Evolutionary conservation across 345 rosid species (phyloP), one percentile per base, ranked within the genome.

Genomic region (Orychophragmus violaceus): DNA sequence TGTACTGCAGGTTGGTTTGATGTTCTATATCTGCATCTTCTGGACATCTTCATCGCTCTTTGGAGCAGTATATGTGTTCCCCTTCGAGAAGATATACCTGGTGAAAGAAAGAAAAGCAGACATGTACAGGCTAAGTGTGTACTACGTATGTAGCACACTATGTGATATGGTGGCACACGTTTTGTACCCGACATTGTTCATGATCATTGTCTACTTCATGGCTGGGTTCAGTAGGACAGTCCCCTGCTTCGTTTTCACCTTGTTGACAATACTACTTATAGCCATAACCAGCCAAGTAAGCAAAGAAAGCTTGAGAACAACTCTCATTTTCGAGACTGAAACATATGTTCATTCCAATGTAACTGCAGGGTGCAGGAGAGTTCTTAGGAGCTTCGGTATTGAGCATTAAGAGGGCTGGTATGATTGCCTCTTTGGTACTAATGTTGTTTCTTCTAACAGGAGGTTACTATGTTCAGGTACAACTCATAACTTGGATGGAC

Each of bases 21-120:
- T 94, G 79, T 94, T 88, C 87, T 94, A 94, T 80, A 88, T 94
- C 25, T 88, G 99, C 88, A 94, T 90, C 39, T 90, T 94, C 74
- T 94, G 97, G 97, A 90, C 99, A 72, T 90, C 97, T 0, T 87
- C 99, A 5, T 94, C 99, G 0, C 81, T 94, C 9, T 90, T 90
- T 8, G 99, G 95, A 66, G 97, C 97, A 5, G 96, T 86, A 8
- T 94, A 90, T 3, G 97, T 94, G 30, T 94, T 94, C 44, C 97
- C 97, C 21, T 94, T 94, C 8, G 97, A 90, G 78, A 94, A 88
- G 79, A 76, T 80, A 19, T 92, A 86, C 72, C 52, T 94, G 76
- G 97, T 90, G 80, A 90, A 88, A 76, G 99, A 94, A 78, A 81
- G 91, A 79, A 85, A 84, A 82, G 96, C 96, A 60, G 99, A 94